These are phyloP conservation scores for Eimeria maxima DNA, from an alignment of 169 alveolate genomes.

Conservation along the genomic window DNA sequence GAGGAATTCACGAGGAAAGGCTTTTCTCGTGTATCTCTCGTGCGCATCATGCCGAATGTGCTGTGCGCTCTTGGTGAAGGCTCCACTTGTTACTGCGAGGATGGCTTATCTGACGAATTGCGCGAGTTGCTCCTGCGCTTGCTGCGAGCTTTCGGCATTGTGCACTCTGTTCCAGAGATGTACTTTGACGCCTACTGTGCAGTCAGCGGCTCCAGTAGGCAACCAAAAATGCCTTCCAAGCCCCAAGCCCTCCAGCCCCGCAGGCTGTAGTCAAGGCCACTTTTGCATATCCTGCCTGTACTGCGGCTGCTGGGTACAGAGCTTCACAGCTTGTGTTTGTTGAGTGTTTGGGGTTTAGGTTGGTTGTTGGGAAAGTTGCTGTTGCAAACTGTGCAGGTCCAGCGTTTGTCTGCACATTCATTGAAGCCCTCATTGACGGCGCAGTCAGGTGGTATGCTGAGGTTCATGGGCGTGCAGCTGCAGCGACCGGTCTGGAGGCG, in stretches of 20 bases:
- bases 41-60: slow-evolving; percentile 59
- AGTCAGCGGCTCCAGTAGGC: slow-evolving; percentile 75
- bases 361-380: slow-evolving; percentile 75
- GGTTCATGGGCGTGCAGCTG: not conserved
- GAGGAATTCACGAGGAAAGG: no score
- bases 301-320: not conserved
- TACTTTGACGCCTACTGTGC: slow-evolving; percentile 74
- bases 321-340: not conserved
- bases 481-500: not conserved
- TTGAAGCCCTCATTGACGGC: slow-evolving; percentile 88
- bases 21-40: slow-evolving; percentile 9
- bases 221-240: not conserved
- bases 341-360: not conserved
- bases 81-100: slow-evolving; percentile 15
- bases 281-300: not conserved
- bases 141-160: slow-evolving; percentile 55
- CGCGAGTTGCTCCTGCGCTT: slow-evolving; percentile 26
- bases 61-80: slow-evolving; percentile 59
- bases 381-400: slow-evolving; percentile 86
- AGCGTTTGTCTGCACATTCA: slow-evolving; percentile 86
- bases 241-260: not conserved
- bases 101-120: not conserved
- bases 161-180: slow-evolving; percentile 50
- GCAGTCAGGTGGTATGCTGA: slow-evolving; percentile 83
- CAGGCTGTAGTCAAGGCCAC: not conserved